Percentiles rank a stretch among this genome's conserved stretches.
Conservation (phyloP, 495 filamentous ascomycete species). For the Penicillium subrubescens region DNA sequence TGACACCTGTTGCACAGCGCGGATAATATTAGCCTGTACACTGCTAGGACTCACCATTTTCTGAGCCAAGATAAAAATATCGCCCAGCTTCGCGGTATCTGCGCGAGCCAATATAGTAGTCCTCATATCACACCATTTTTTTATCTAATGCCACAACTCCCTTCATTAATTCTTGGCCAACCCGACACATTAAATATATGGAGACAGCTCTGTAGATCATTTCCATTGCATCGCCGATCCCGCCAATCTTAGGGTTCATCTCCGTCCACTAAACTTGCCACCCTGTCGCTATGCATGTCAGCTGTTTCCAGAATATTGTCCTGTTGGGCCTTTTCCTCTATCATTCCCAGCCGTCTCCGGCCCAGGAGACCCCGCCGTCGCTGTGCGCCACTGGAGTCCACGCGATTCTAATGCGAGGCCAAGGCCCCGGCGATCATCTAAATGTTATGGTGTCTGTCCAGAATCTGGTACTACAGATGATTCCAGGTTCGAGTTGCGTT, state of each 20-base stretch:
- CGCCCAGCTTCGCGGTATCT: not conserved
- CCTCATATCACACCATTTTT: not conserved
- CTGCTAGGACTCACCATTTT: not conserved
- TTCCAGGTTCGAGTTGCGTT: conserved; percentile 28
- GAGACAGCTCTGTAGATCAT: not conserved
- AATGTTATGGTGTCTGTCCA: conserved; percentile 31
- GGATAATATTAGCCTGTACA: not conserved
- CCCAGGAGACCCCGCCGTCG: conserved; percentile 16
- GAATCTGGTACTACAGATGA: conserved; percentile 27
- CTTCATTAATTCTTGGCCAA: not conserved
- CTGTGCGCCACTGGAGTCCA: conserved; percentile 32
- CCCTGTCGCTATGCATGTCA: conserved; percentile 17
- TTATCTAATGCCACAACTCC: not conserved
- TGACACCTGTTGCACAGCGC: not conserved
- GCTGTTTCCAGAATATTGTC: conserved; percentile 15
- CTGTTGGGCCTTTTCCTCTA: not conserved
- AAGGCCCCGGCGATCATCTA: conserved; percentile 32
- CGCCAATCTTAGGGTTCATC: not conserved
- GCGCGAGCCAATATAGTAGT: not conserved
- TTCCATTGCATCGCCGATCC: not conserved
- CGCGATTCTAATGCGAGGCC: conserved; percentile 30
- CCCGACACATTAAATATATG: conserved; percentile 8
- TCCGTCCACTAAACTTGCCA: not conserved
- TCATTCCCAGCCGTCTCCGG: conserved; percentile 5
- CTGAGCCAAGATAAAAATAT: not conserved